These are phyloP conservation scores for Annulohypoxylon nitens DNA, from an alignment of 495 filamentous ascomycete species.

Conservation along the genomic window DNA sequence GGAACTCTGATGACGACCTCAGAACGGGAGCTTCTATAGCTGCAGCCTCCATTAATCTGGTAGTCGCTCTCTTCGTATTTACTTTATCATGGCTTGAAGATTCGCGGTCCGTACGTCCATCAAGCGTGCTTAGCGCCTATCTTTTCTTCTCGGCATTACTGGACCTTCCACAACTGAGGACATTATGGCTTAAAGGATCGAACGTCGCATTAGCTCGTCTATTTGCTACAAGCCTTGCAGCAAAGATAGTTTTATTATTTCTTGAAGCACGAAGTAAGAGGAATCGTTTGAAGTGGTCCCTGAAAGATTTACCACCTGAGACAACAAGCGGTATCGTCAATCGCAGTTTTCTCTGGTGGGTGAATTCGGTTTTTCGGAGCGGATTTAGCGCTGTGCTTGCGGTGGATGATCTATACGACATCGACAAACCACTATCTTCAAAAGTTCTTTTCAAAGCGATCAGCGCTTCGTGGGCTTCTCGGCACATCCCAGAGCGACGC, in stretches of 20 bases:
- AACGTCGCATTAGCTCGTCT: not conserved
- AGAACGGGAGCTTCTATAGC: not conserved
- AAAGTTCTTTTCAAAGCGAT: not conserved
- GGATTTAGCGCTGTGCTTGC: constrained; percentile 6
- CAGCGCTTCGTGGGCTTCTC: not conserved
- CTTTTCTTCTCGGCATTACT: not conserved
- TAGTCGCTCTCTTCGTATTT: not conserved
- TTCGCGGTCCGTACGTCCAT: constrained; percentile 1
- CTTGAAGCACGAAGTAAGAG: not conserved
- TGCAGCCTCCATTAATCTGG: not conserved
- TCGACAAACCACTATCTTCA: not conserved
- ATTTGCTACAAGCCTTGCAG: not conserved
- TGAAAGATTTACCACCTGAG: constrained; percentile 1
- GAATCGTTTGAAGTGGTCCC: not conserved
- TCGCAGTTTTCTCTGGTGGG: constrained; percentile 7
- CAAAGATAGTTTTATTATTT: not conserved
- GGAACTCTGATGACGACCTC: not conserved
- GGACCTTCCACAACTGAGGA: not conserved
- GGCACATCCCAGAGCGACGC: not conserved
- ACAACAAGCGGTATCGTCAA: constrained; percentile 2
- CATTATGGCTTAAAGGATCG: constrained; percentile 1
- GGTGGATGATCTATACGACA: not conserved
- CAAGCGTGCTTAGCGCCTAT: not conserved
- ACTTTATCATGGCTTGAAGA: constrained; percentile 7
- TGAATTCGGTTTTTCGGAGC: constrained; percentile 1